These are phyloP conservation scores for Stentor roeselii DNA, from an alignment of 73 alveolate genomes.

Conservation along the genomic window DNA sequence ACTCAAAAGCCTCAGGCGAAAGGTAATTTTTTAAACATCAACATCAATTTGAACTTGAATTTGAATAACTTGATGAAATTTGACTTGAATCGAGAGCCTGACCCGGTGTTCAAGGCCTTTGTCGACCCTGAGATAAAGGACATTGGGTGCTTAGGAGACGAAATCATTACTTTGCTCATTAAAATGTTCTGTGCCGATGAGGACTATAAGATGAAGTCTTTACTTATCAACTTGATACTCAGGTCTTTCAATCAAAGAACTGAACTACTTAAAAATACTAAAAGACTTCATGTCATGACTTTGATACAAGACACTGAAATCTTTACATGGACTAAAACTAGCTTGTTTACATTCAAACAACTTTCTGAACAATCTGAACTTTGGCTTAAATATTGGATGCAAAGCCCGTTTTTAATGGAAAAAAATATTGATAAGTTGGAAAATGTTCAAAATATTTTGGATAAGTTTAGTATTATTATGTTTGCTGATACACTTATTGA, in stretches of 20 bases:
- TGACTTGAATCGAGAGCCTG: background rate
- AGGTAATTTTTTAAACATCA: background rate
- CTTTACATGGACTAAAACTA: conserved; percentile 6
- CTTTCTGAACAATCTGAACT: background rate
- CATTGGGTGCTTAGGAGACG: background rate
- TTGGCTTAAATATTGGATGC: conserved; percentile 16
- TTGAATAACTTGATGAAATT: background rate
- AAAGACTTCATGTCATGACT: background rate
- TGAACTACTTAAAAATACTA: background rate
- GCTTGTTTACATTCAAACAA: background rate
- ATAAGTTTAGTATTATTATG: background rate
- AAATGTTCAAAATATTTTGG: background rate
- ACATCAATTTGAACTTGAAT: background rate
- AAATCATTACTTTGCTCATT: background rate
- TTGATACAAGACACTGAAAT: background rate
- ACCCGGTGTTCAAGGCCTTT: background rate
- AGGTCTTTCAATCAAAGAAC: conserved; percentile 1
- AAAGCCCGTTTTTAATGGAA: background rate
- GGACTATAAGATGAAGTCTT: conserved; percentile 14
- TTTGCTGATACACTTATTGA: background rate
- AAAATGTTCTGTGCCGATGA: background rate
- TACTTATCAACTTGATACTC: background rate
- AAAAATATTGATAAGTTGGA: background rate
- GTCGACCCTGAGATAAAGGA: background rate
- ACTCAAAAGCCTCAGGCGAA: background rate